These are phyloP conservation scores for Epichloe bromicola DNA, from an alignment of 2,329 filamentous ascomycete genomes.

Conservation along the genomic window DNA sequence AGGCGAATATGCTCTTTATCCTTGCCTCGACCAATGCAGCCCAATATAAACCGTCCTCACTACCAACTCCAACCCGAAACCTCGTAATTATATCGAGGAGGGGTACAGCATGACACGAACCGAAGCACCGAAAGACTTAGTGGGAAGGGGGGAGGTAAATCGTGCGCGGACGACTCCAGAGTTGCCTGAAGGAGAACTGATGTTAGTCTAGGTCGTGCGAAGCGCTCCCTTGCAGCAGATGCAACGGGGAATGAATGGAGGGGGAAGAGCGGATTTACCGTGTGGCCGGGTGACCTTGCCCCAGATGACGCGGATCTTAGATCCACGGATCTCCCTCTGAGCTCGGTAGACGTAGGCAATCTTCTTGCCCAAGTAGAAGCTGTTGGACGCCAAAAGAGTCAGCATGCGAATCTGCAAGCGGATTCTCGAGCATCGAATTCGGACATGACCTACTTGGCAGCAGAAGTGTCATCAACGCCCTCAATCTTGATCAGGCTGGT, in stretches of 20 bases:
- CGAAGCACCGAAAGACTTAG: slow-evolving; percentile 91
- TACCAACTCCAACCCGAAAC: slow-evolving; percentile 46
- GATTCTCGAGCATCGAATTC: background rate
- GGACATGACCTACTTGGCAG: slow-evolving; percentile 57
- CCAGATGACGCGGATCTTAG: slow-evolving; percentile 99
- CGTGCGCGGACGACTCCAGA: slow-evolving; percentile 95
- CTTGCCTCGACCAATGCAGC: slow-evolving; percentile 46
- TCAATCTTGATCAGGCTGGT: slow-evolving; percentile 97
- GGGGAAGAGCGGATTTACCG: slow-evolving; percentile 43
- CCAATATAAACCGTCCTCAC: slow-evolving; percentile 49
- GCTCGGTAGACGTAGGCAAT: slow-evolving; percentile 97
- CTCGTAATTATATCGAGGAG: slow-evolving; percentile 74
- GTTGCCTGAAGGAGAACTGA: slow-evolving; percentile 53
- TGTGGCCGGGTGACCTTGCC: slow-evolving; percentile 95
- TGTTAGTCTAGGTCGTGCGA: background rate
- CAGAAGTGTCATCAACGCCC: slow-evolving; percentile 83
- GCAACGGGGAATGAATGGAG: background rate
- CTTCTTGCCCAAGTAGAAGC: slow-evolving; percentile 98
- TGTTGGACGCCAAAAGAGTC: slow-evolving; percentile 15
- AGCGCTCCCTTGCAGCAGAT: background rate
- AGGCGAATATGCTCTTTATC: slow-evolving; percentile 36
- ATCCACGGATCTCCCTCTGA: slow-evolving; percentile 86
- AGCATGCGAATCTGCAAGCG: slow-evolving; percentile 13
- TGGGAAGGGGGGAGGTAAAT: slow-evolving; percentile 91
- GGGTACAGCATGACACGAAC: slow-evolving; percentile 97